These are phyloP conservation scores for Pythium grandisporangium DNA, from an alignment of 352 stramenopile genomes.

Conservation along the genomic window DNA sequence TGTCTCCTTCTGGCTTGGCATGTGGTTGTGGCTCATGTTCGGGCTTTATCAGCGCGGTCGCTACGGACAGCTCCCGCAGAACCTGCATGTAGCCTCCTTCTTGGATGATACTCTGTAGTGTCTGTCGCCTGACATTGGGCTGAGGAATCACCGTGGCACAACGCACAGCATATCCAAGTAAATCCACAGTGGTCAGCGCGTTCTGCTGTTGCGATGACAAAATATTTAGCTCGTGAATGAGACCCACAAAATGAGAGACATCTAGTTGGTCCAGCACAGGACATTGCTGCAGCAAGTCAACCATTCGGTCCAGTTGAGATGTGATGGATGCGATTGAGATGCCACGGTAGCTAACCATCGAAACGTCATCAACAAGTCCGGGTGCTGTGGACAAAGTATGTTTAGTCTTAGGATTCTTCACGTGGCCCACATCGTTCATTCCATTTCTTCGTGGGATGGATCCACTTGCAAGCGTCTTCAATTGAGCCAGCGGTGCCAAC, in stretches of 20 bases:
- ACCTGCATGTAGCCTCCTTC: conserved; percentile 19
- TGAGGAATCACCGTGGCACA: conserved; percentile 17
- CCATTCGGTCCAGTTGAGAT: conserved; percentile 15
- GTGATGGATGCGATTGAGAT: conserved; percentile 5
- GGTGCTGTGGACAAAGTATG: too few species aligned
- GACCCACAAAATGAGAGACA: conserved; percentile 19
- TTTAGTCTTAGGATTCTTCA: too few species aligned
- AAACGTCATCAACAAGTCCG: too few species aligned
- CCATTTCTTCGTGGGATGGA: too few species aligned
- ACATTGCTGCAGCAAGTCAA: conserved; percentile 25
- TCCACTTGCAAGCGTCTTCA: conserved; percentile 12
- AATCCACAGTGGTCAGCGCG: conserved; percentile 8
- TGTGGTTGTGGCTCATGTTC: conserved; percentile 1
- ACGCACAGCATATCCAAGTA: conserved; percentile 14
- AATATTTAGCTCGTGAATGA: conserved; percentile 13
- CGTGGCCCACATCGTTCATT: too few species aligned
- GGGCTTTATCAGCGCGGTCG: conserved; percentile 6
- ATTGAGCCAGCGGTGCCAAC: conserved; percentile 12
- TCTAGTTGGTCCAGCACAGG: conserved; percentile 32
- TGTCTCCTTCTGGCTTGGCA: background rate
- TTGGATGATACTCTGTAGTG: conserved; percentile 20
- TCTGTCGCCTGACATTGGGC: conserved; percentile 12
- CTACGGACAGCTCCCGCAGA: conserved; percentile 11
- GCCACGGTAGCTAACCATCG: too few species aligned
- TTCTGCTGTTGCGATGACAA: background rate